Evolutionary conservation across 768 basidiomycete genomes (phyloP).

Genomic region (Russula vinacea): DNA sequence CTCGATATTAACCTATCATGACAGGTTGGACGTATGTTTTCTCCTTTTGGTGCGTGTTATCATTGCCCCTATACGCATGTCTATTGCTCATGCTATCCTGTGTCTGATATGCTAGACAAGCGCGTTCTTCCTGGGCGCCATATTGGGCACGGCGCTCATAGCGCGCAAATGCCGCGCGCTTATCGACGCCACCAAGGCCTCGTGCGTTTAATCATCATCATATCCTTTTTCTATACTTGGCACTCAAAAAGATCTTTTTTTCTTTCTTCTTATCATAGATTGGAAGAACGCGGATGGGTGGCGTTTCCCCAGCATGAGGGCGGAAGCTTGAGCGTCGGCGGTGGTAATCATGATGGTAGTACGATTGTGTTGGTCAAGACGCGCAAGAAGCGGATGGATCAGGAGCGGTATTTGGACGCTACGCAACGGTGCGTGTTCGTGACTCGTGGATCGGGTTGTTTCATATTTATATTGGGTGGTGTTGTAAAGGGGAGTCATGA

Average conservation of each 20-base stretch:
- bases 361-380: background rate
- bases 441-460: too few species aligned
- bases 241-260: background rate
- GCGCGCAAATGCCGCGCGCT: slow-evolving; percentile 7
- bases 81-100: background rate
- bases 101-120: background rate
- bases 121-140: slow-evolving; percentile 1
- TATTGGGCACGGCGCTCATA: background rate
- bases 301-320: background rate
- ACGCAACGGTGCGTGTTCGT: slow-evolving; percentile 10
- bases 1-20: background rate
- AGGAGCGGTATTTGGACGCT: slow-evolving; percentile 13
- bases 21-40: slow-evolving; percentile 7
- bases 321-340: too few species aligned
- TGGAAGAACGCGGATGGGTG: slow-evolving; percentile 11
- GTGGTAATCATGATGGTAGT: too few species aligned
- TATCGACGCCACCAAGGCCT: slow-evolving; percentile 12
- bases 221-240: background rate
- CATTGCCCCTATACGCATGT: background rate
- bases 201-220: background rate
- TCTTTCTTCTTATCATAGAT: background rate
- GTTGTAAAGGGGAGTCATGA: slow-evolving; percentile 1
- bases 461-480: background rate
- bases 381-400: background rate
- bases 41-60: slow-evolving; percentile 8